Base-by-base conservation (phyloP, 2,329 filamentous ascomycete genomes). In the Diaporthe australafricana region DNA sequence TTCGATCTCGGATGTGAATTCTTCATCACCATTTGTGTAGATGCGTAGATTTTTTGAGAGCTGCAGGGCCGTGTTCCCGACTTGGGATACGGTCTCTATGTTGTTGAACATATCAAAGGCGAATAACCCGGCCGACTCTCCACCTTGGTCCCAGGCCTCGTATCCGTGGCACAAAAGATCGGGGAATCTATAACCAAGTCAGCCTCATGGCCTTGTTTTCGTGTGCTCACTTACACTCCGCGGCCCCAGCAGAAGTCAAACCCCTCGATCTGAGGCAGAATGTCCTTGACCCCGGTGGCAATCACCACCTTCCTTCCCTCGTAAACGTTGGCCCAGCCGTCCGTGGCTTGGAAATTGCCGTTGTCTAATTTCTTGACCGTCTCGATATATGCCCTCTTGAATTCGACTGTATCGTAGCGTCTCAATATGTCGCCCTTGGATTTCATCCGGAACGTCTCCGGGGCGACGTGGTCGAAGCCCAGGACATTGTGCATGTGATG, bases 141-240 rank as follows among this genome's bases (percentile, higher is more conserved):
- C 77, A 2, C 86, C 87, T 17, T 85, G 82, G 65, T 90, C 87
- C n/a, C n/a, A n/a, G n/a, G n/a, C n/a, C 73, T 91, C 89, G 76
- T 84, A 91, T 5, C 89, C 89, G 74, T 90, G 84, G 77, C 88
- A 91, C 75, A 87, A 89, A 1, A 91, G 83, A 74, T 88, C 91
- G 5, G 66, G 63, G 17, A 71, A 71, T 8, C 62, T 68, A 32
- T 6, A 17, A 35, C 40, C 42, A 27, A 27, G 30, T 63, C 45
- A 52, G 53, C n/a, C 30, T 69, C 14, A 40, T 14, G n/a, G 27
- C 6, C 32, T 30, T 11, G 30, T 11, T 17, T 47, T 22, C 4
- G 38, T 2, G 45, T 45, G 22, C 30, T 47, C n/a, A 62, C 83
- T 81, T 74, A 88, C 84, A 88, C 87, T 38, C 83, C 83, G 55